These are phyloP conservation scores for Jaapia argillacea DNA, from an alignment of 768 basidiomycete species.

Conservation along the genomic window DNA sequence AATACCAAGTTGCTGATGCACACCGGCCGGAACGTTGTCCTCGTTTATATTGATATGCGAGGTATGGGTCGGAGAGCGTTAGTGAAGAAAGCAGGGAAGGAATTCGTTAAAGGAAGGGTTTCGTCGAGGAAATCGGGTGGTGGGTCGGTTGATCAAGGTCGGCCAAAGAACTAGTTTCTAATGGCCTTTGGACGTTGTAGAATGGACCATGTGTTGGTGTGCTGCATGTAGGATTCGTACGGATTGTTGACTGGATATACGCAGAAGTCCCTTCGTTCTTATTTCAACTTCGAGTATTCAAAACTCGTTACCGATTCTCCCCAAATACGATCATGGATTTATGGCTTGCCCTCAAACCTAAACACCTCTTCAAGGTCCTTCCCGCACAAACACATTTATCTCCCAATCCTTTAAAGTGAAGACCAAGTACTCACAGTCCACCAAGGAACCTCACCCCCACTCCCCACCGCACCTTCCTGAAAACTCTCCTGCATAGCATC, in stretches of 20 bases:
- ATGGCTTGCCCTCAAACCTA: conserved; percentile 42
- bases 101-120: conserved; percentile 39
- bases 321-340: too few relatives aligned
- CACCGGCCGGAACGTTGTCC: conserved; percentile 58
- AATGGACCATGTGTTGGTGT: too few relatives aligned
- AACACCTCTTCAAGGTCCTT: conserved; percentile 52
- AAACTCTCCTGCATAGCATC: conserved; percentile 75
- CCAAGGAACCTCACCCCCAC: conserved; percentile 62
- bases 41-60: conserved; percentile 69
- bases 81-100: conserved; percentile 50
- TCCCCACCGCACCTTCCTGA: conserved; percentile 58
- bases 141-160: too few relatives aligned
- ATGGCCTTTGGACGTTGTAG: too few relatives aligned
- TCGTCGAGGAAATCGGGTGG: background rate
- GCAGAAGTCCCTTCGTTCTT: too few relatives aligned
- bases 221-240: too few relatives aligned
- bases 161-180: too few relatives aligned
- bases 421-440: conserved; percentile 36
- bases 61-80: conserved; percentile 66
- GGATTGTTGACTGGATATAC: too few relatives aligned
- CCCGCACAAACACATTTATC: background rate
- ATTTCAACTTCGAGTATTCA: too few relatives aligned
- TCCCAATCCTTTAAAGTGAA: background rate
- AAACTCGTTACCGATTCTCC: too few relatives aligned
- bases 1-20: conserved; percentile 50